phyloP scores from a whole-genome alignment of 1,284 basidiomycete genomes.

The Rhizoctonia solani region DNA sequence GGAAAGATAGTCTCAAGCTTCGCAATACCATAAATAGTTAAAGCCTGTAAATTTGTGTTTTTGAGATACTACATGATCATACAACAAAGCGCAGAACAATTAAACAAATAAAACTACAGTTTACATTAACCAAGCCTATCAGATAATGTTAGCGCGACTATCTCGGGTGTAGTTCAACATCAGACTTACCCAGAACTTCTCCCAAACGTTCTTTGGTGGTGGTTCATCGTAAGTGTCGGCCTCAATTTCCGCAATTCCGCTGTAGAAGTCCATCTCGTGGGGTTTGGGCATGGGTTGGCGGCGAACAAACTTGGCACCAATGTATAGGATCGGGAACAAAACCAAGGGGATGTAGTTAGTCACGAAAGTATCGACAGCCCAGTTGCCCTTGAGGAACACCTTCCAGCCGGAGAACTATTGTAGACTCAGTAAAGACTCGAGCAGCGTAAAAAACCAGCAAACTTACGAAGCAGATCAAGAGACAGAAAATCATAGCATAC shows the following conservation, averaged over 20 bases:
- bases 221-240: constrained; percentile 61
- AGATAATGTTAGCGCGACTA: neutral
- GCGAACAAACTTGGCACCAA: constrained; percentile 57
- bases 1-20: too few relatives aligned
- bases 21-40: too few relatives aligned
- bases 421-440: neutral
- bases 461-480: constrained; percentile 71
- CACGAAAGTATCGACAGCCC: constrained; percentile 65
- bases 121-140: constrained; percentile 58
- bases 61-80: neutral
- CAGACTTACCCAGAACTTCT: constrained; percentile 62
- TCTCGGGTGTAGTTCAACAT: neutral
- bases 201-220: constrained; percentile 66
- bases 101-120: neutral
- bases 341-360: constrained; percentile 79
- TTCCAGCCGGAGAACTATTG: constrained; percentile 70
- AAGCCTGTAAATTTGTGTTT: neutral
- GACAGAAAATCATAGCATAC: constrained; percentile 59
- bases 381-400: constrained; percentile 72
- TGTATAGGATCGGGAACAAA: constrained; percentile 77
- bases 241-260: constrained; percentile 66
- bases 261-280: constrained; percentile 78
- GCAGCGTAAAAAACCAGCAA: constrained; percentile 30
- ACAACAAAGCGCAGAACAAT: neutral
- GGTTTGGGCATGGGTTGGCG: constrained; percentile 54